Evolutionary conservation across 192 early-diverging fungal genomes (phyloP).

Genomic region (Rhizoclosmatium globosum): DNA sequence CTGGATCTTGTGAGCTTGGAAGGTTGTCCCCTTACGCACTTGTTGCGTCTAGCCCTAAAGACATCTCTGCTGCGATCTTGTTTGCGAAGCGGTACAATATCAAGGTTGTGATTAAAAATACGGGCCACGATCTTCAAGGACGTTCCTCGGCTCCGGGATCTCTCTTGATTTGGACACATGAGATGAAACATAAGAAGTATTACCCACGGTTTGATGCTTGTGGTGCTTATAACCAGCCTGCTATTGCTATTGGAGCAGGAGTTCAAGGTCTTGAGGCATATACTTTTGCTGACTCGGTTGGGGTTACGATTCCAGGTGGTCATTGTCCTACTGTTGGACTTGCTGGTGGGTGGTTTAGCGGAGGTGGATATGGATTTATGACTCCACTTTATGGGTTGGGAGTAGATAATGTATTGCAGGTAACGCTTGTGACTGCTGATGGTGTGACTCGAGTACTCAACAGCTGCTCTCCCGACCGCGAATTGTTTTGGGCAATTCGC

Average conservation of each 20-base stretch:
- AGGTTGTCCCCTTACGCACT: background rate
- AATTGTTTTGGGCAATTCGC: constrained; percentile 66
- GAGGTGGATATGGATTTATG: constrained; percentile 42
- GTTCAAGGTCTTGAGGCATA: constrained; percentile 47
- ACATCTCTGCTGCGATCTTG: constrained; percentile 1
- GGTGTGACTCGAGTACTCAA: constrained; percentile 51
- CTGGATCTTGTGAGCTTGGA: background rate
- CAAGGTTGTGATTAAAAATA: constrained; percentile 63
- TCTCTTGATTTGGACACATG: constrained; percentile 54
- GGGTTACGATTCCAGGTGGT: constrained; percentile 55
- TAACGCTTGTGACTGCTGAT: constrained; percentile 59
- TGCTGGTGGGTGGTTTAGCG: constrained; percentile 48
- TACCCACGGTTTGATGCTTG: constrained; percentile 41
- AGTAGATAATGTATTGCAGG: constrained; percentile 61
- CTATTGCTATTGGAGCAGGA: constrained; percentile 55
- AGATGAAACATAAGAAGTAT: constrained; percentile 48
- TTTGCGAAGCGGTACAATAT: constrained; percentile 46
- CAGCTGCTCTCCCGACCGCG: constrained; percentile 49
- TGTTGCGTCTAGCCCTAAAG: background rate
- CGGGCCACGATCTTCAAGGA: constrained; percentile 61
- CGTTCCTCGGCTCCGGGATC: constrained; percentile 54
- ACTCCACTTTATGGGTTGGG: constrained; percentile 39
- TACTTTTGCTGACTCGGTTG: constrained; percentile 43
- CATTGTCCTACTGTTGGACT: constrained; percentile 56
- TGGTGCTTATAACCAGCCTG: constrained; percentile 7